Conservation (phyloP, 2,329 filamentous ascomycete genomes). For the Rhynchosporium graminicola region DNA sequence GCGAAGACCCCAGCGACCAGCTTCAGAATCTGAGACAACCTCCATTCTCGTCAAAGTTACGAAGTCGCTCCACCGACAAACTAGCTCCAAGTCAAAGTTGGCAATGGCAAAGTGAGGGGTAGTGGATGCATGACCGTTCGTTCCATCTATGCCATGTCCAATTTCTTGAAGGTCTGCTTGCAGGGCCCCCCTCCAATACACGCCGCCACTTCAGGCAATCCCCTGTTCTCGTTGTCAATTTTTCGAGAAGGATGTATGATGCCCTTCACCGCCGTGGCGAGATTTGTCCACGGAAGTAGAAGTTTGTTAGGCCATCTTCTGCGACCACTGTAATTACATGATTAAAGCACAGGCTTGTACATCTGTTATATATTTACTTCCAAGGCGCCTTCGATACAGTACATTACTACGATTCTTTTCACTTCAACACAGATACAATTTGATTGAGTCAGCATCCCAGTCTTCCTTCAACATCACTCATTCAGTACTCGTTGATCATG, state of each 20-base stretch:
- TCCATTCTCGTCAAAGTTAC: slow-evolving; percentile 9
- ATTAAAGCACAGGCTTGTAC: slow-evolving; percentile 13
- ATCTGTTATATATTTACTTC: slow-evolving; percentile 5
- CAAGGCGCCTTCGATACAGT: neutral
- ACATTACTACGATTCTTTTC: neutral
- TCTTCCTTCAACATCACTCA: neutral
- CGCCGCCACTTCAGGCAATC: slow-evolving; percentile 1
- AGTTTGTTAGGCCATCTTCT: slow-evolving; percentile 10
- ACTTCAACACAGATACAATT: neutral
- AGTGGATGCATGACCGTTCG: slow-evolving; percentile 18
- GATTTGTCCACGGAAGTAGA: slow-evolving; percentile 12
- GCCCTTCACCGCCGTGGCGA: slow-evolving; percentile 15
- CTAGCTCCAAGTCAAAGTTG: slow-evolving; percentile 4
- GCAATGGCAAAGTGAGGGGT: slow-evolving; percentile 8
- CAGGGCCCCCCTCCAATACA: slow-evolving; percentile 12
- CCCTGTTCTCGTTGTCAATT: slow-evolving; percentile 13
- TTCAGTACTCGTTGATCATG: slow-evolving; percentile 17
- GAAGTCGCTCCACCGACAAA: slow-evolving; percentile 9
- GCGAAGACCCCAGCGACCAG: neutral
- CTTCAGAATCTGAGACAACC: slow-evolving; percentile 8
- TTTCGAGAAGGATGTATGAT: slow-evolving; percentile 13
- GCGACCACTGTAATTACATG: neutral
- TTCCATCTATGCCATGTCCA: slow-evolving; percentile 18
- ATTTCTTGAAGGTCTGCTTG: slow-evolving; percentile 1
- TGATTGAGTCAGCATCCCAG: neutral